Conservation (phyloP, 495 filamentous ascomycete genomes). For the Penicillium pulvis region DNA sequence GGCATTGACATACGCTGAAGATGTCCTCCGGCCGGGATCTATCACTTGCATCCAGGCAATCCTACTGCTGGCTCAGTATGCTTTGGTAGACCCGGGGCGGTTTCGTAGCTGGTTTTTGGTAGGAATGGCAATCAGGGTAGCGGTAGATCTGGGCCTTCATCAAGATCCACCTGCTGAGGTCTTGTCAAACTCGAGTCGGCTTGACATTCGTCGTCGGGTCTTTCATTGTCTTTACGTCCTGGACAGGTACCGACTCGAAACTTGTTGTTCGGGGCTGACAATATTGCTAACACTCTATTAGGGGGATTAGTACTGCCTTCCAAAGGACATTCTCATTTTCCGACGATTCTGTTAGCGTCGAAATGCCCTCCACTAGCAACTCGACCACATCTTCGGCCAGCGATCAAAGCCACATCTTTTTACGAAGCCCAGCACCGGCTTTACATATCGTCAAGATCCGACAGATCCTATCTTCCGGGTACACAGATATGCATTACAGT, state of each 20-base stretch:
- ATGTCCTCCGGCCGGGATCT: constrained; percentile 80
- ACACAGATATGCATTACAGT: constrained; percentile 77
- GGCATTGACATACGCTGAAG: constrained; percentile 74
- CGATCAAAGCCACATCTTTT: constrained; percentile 47
- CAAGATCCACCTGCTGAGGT: constrained; percentile 77
- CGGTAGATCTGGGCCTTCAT: constrained; percentile 86
- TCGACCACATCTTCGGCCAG: constrained; percentile 35
- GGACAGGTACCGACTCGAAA: constrained; percentile 62
- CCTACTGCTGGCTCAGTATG: constrained; percentile 81
- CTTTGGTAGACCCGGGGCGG: constrained; percentile 81
- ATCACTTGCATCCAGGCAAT: constrained; percentile 81
- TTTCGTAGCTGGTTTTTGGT: constrained; percentile 91
- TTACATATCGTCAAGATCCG: constrained; percentile 75
- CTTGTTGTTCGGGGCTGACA: neutral
- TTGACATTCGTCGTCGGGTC: constrained; percentile 75
- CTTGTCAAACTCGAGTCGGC: constrained; percentile 57
- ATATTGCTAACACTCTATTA: constrained; percentile 32
- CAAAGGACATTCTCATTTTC: constrained; percentile 86
- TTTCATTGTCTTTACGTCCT: constrained; percentile 87
- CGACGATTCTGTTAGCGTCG: constrained; percentile 80
- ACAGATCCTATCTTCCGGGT: constrained; percentile 76
- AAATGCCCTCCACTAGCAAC: constrained; percentile 45
- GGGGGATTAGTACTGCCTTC: constrained; percentile 78
- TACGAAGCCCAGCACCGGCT: constrained; percentile 50
- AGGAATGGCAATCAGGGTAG: constrained; percentile 80